phyloP scores from a whole-genome alignment of 2,329 filamentous ascomycete species.

The Monosporascus ibericus region DNA sequence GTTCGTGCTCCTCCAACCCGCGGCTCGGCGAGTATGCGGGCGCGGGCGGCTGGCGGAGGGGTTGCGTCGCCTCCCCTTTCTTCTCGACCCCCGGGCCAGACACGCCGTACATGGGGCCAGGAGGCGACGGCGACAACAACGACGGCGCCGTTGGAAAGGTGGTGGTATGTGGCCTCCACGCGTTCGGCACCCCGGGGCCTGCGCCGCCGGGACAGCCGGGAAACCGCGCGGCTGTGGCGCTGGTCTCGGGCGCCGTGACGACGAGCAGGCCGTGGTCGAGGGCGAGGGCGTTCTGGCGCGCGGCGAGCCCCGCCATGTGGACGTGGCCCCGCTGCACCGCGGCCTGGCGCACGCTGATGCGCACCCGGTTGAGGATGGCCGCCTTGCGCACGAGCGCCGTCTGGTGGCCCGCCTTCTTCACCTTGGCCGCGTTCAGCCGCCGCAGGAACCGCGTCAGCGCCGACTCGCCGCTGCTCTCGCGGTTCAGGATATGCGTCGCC shows the following conservation, averaged over 20 bases:
- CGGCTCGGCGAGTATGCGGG: too few relatives aligned
- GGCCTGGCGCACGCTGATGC: slow-evolving; percentile 38
- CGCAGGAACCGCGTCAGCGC: slow-evolving; percentile 37
- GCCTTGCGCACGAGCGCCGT: slow-evolving; percentile 53
- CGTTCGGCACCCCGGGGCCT: slow-evolving; percentile 12
- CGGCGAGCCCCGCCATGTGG: slow-evolving; percentile 26
- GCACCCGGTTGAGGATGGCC: slow-evolving; percentile 58
- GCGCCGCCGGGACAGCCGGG: slow-evolving; percentile 6
- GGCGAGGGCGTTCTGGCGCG: slow-evolving; percentile 26
- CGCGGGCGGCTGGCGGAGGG: too few relatives aligned
- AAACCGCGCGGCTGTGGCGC: neutral
- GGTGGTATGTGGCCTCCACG: slow-evolving; percentile 23
- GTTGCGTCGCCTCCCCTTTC: too few relatives aligned
- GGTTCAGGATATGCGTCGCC: slow-evolving; percentile 62
- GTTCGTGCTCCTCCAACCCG: too few relatives aligned
- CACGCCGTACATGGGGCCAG: too few relatives aligned
- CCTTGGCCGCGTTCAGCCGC: slow-evolving; percentile 33
- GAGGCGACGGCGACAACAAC: neutral
- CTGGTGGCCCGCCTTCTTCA: slow-evolving; percentile 40
- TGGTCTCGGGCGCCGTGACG: slow-evolving; percentile 13
- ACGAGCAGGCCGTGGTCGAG: slow-evolving; percentile 29
- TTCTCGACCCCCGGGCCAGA: too few relatives aligned
- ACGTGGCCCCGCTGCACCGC: slow-evolving; percentile 25
- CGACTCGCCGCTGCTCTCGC: slow-evolving; percentile 44
- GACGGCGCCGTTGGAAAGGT: slow-evolving; percentile 3